phyloP scores from a whole-genome alignment of 345 rosid species.

The Carallia brachiata region DNA sequence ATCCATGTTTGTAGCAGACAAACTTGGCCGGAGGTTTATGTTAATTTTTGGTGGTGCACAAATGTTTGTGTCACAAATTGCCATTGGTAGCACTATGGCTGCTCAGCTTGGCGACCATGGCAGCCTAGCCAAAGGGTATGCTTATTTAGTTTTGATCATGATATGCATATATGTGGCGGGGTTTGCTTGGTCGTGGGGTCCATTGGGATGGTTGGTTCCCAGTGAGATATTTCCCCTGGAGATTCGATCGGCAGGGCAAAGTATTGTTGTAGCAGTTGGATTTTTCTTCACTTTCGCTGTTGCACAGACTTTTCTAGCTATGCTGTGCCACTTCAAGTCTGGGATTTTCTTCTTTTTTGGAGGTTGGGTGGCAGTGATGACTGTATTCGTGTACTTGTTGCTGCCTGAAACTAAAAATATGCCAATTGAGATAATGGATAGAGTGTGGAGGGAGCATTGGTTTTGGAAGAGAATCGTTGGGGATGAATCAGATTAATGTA shows the following conservation, averaged over 20 bases:
- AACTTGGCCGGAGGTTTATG: constrained; percentile 45
- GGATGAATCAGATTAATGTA: neutral
- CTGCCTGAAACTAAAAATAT: constrained; percentile 48
- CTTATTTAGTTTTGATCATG: constrained; percentile 29
- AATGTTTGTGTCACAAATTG: constrained; percentile 57
- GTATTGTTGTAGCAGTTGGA: constrained; percentile 45
- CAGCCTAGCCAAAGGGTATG: constrained; percentile 35
- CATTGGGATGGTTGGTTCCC: constrained; percentile 52
- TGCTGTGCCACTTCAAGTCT: constrained; percentile 47
- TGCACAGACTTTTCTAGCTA: constrained; percentile 39
- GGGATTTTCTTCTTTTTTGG: constrained; percentile 57
- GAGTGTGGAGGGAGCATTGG: constrained; percentile 49
- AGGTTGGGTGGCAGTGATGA: constrained; percentile 46
- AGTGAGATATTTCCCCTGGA: constrained; percentile 49
- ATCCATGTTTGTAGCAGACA: constrained; percentile 65
- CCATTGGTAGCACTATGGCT: constrained; percentile 48
- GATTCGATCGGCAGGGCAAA: constrained; percentile 47
- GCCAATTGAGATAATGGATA: constrained; percentile 49
- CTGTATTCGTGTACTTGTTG: constrained; percentile 35
- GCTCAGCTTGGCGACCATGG: constrained; percentile 56
- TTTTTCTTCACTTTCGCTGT: constrained; percentile 44
- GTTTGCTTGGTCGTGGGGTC: constrained; percentile 60
- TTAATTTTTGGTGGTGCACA: constrained; percentile 53
- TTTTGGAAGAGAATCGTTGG: constrained; percentile 41
- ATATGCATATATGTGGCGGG: constrained; percentile 43